phyloP scores from a whole-genome alignment of 2,329 filamentous ascomycete species.

The Mycocentrospora acerina region DNA sequence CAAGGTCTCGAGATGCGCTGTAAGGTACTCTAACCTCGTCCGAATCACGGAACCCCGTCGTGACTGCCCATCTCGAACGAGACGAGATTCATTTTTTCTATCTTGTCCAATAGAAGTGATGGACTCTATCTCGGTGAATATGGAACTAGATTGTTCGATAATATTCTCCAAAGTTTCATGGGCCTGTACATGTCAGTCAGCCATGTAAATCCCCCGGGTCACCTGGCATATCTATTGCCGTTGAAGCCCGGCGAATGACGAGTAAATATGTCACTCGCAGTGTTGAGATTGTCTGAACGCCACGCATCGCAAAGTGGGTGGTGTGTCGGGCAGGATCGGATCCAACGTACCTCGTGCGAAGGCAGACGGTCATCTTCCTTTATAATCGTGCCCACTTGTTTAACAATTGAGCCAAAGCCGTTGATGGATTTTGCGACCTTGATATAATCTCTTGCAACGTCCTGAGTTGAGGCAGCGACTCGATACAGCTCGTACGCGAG shows the following conservation, averaged over 20 bases:
- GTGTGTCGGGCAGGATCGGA: no score
- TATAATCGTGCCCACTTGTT: conserved; percentile 42
- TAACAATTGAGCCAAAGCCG: conserved; percentile 38
- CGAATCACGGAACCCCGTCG: conserved; percentile 12
- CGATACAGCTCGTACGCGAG: conserved; percentile 39
- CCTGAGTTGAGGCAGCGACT: conserved; percentile 24
- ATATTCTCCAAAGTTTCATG: conserved; percentile 37
- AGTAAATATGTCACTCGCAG: no score
- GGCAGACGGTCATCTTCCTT: conserved; percentile 42
- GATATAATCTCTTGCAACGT: conserved; percentile 28
- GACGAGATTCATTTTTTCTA: conserved; percentile 5
- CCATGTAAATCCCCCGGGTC: not conserved
- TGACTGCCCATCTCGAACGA: conserved; percentile 1
- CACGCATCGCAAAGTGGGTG: no score
- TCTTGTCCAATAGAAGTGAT: conserved; percentile 11
- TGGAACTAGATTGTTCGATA: conserved; percentile 30
- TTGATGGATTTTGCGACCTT: conserved; percentile 38
- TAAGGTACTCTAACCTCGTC: conserved; percentile 34
- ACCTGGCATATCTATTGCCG: no score
- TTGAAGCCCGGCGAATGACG: no score
- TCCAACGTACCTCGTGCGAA: conserved; percentile 34
- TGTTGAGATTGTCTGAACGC: no score
- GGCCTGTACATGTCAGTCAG: conserved; percentile 26
- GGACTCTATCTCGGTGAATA: conserved; percentile 32
- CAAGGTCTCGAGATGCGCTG: conserved; percentile 38